Base-by-base conservation (phyloP, 306 rosid species). In the Cotoneaster glaucophyllus region DNA sequence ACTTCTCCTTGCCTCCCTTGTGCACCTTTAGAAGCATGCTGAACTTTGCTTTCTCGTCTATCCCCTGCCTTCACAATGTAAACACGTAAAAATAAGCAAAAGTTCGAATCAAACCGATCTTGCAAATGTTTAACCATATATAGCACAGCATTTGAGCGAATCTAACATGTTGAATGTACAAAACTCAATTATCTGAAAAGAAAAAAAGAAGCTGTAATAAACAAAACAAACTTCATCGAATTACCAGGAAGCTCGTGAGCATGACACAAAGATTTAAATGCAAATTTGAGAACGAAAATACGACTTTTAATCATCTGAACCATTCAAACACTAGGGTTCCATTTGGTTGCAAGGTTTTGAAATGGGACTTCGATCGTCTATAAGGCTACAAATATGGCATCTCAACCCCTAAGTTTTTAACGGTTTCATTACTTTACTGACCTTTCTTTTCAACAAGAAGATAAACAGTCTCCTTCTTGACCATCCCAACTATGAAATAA, bases 1-100 rank as follows among this genome's bases (percentile, higher is more conserved):
- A 78, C 78, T 83, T 90, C 80, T 86, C 97, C 71, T 84, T 88
- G 64, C 78, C 80, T 75, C 96, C 93, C 43, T 88, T 65, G 82
- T 41, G 88, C 12, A 88, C 75, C 81, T 86, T 85, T 53, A 86
- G 82, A 31, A 87, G 89, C 81, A 90, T 37, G 78, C 87, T 78
- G 56, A 87, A 88, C 90, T 81, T 90, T 3, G 86, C 90, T 76
- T 58, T 66, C 62, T 87, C 89, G 64, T 88, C 94, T 2, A 68
- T 67, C 70, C 85, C 94, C 41, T 37, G 93, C 54, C 73, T 39
- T 59, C 74, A 43, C 9, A 39, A 22, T 24, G 41, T 39, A n/a
- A 73, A 58, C 57, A 41, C 1, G 26, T 48, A 41, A 0, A 8
- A 6, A 58, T 10, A 13, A 44, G 52, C 50, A 44, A 4, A 15